These are phyloP conservation scores for Aphanomyces stellatus DNA, from an alignment of 352 stramenopile species.

Conservation along the genomic window DNA sequence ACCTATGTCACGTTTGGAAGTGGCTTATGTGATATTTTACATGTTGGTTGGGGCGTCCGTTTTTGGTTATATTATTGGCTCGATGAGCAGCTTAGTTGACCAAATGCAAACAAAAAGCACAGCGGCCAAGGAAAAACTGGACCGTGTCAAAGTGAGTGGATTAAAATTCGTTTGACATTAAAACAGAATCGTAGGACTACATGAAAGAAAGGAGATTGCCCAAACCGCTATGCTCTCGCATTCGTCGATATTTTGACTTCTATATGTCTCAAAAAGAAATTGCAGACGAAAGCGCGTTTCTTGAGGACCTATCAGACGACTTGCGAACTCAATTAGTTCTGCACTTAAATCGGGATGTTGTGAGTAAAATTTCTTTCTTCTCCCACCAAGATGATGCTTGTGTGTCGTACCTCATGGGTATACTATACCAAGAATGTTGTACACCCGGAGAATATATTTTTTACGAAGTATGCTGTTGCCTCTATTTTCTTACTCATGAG, in stretches of 20 bases:
- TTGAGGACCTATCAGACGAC: constrained; percentile 63
- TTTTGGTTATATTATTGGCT: constrained; percentile 62
- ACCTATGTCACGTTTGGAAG: constrained; percentile 42
- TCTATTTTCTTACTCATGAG: too few relatives aligned
- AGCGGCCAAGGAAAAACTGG: constrained; percentile 49
- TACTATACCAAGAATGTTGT: constrained; percentile 69
- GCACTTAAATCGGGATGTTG: constrained; percentile 70
- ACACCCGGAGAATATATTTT: constrained; percentile 73
- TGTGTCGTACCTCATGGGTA: constrained; percentile 77
- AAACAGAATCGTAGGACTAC: constrained; percentile 29
- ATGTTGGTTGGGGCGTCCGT: constrained; percentile 24
- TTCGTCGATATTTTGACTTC: constrained; percentile 76
- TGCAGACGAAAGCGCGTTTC: constrained; percentile 58
- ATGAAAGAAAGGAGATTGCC: constrained; percentile 54
- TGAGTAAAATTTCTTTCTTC: constrained; percentile 77
- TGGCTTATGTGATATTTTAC: constrained; percentile 25
- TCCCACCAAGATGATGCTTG: constrained; percentile 67
- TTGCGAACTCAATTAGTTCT: constrained; percentile 63
- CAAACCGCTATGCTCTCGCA: constrained; percentile 36
- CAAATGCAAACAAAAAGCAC: constrained; percentile 46
- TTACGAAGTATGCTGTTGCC: constrained; percentile 32
- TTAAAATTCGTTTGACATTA: neutral
- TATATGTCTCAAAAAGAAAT: constrained; percentile 66
- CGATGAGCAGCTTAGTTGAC: constrained; percentile 63
- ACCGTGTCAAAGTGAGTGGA: constrained; percentile 53